Conservation (phyloP, 208 protist genomes). For the Strigomonas galati region DNA sequence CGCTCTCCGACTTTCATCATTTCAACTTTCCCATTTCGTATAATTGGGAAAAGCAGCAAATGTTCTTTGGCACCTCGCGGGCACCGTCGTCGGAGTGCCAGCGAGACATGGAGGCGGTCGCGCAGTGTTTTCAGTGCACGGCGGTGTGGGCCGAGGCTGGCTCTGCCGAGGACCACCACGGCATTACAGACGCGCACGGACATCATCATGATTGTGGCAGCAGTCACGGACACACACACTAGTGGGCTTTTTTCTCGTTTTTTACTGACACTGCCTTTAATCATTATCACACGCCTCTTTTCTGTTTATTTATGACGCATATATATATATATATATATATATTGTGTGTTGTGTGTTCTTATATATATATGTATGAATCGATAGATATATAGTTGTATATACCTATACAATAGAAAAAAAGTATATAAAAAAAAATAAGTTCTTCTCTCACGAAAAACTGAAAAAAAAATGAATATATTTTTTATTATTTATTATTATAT, state of each 20-base stretch:
- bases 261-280: too few relatives aligned
- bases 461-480: too few relatives aligned
- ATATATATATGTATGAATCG: too few relatives aligned
- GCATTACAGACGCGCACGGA: too few relatives aligned
- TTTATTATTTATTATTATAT: too few relatives aligned
- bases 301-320: too few relatives aligned
- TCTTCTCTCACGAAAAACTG: neutral
- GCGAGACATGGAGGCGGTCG: constrained; percentile 57
- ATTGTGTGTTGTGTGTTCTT: neutral
- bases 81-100: constrained; percentile 43
- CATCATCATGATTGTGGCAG: too few relatives aligned
- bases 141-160: neutral
- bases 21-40: constrained; percentile 43
- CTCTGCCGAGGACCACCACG: neutral
- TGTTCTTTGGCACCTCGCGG: constrained; percentile 26
- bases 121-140: constrained; percentile 41
- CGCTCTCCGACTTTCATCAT: constrained; percentile 55
- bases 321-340: too few relatives aligned
- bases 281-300: too few relatives aligned
- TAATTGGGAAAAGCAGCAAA: constrained; percentile 49
- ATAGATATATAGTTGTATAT: too few relatives aligned
- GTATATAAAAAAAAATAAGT: neutral
- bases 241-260: too few relatives aligned
- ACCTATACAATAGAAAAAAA: neutral
- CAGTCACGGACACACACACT: constrained; percentile 3